phyloP scores from a whole-genome alignment of 192 early-diverging fungal genomes.

The Radiomyces spectabilis region DNA sequence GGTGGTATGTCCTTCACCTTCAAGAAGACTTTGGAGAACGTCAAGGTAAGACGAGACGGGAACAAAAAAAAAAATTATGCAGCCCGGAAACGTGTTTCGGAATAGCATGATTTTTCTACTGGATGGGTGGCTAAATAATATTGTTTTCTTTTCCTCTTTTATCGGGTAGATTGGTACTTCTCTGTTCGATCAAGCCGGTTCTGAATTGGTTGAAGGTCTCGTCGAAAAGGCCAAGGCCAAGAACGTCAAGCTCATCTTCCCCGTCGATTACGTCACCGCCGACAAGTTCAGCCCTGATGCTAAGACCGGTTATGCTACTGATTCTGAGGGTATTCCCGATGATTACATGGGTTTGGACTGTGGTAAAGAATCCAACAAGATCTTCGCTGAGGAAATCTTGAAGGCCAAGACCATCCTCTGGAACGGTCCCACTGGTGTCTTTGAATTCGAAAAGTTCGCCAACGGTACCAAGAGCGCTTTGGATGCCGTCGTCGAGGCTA shows the following conservation, averaged over 20 bases:
- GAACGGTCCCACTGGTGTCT: conserved; percentile 98
- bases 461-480: conserved; percentile 75
- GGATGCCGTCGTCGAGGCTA: conserved; percentile 81
- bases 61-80: neutral
- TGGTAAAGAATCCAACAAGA: conserved; percentile 71
- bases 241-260: conserved; percentile 85
- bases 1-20: conserved; percentile 99
- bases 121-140: neutral
- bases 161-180: conserved; percentile 75
- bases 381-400: conserved; percentile 60
- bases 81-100: too few species aligned
- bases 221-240: conserved; percentile 88
- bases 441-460: conserved; percentile 94
- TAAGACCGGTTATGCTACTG: conserved; percentile 78
- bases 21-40: conserved; percentile 80
- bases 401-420: conserved; percentile 91
- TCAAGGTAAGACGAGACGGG: conserved; percentile 45
- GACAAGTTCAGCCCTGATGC: conserved; percentile 84
- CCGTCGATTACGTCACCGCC: conserved; percentile 83
- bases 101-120: neutral
- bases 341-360: conserved; percentile 93
- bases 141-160: neutral
- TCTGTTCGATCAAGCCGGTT: conserved; percentile 82
- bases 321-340: conserved; percentile 77
- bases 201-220: conserved; percentile 73